Conservation (phyloP, 805 yeast genomes). For the Wickerhamomyces queroliae region DNA sequence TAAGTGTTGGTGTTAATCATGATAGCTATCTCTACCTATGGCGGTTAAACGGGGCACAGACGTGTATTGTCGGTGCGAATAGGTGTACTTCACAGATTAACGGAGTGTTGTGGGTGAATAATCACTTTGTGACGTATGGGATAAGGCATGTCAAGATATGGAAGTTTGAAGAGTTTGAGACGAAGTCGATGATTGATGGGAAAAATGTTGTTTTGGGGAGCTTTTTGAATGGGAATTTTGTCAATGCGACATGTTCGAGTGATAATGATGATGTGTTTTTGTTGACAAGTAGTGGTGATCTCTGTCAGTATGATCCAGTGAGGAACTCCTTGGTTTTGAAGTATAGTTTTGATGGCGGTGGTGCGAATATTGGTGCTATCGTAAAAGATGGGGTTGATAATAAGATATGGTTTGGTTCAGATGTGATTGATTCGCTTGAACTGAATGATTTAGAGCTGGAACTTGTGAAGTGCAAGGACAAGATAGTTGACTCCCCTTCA, state of each 20-base stretch:
- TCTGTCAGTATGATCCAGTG: conserved; percentile 14
- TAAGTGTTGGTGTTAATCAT: conserved; percentile 60
- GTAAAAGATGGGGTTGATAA: conserved; percentile 12
- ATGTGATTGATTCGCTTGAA: conserved; percentile 9
- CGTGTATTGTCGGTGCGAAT: conserved; percentile 43
- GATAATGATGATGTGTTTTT: conserved; percentile 16
- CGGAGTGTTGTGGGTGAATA: conserved; percentile 49
- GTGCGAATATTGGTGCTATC: conserved; percentile 13
- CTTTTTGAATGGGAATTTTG: conserved; percentile 43
- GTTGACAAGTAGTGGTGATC: conserved; percentile 20
- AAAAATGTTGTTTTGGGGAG: conserved; percentile 52
- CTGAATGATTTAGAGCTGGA: conserved; percentile 22
- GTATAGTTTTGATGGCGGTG: conserved; percentile 5
- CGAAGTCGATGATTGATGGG: conserved; percentile 39
- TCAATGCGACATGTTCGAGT: conserved; percentile 21
- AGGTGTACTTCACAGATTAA: conserved; percentile 56
- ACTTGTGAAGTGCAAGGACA: conserved; percentile 20
- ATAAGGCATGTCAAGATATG: conserved; percentile 57
- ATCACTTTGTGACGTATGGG: conserved; percentile 50
- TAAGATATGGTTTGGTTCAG: conserved; percentile 26
- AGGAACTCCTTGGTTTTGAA: conserved; percentile 12
- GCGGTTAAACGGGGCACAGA: conserved; percentile 31
- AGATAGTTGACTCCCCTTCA: conserved; percentile 27
- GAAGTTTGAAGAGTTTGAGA: conserved; percentile 34
- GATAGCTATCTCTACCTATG: conserved; percentile 68